A percentile compares a stretch with the other conserved stretches of the same genome.
These are phyloP conservation scores for Leptodontidium sp. DNA, from an alignment of 2,329 filamentous ascomycete genomes.

Conservation along the genomic window DNA sequence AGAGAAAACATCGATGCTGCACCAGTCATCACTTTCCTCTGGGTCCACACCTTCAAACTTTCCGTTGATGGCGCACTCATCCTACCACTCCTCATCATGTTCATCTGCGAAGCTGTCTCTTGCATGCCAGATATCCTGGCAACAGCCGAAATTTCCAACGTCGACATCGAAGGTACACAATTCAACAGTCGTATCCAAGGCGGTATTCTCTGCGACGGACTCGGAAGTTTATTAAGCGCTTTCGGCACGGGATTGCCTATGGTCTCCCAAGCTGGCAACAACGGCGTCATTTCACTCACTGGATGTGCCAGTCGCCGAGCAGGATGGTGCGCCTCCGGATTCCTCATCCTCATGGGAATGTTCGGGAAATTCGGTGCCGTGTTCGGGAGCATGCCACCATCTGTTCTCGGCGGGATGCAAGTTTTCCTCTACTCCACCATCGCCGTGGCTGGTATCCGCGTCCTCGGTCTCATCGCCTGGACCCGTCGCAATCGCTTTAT, in stretches of 20 bases:
- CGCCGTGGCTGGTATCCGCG: conserved; percentile 70
- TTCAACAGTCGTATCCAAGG: conserved; percentile 77
- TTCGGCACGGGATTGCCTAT: conserved; percentile 74
- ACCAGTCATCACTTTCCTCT: conserved; percentile 72
- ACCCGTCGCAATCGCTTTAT: conserved; percentile 73
- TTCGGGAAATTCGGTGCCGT: conserved; percentile 76
- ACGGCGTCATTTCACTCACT: conserved; percentile 73
- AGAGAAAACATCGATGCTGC: conserved; percentile 64
- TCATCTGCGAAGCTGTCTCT: conserved; percentile 74
- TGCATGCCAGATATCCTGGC: conserved; percentile 67
- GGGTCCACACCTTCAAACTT: conserved; percentile 74
- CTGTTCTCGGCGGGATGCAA: conserved; percentile 57
- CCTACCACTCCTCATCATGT: conserved; percentile 68
- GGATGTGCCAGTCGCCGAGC: conserved; percentile 74
- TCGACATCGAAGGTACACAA: conserved; percentile 66
- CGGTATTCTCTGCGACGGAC: conserved; percentile 70
- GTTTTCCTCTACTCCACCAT: conserved; percentile 75
- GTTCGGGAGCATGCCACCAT: conserved; percentile 68
- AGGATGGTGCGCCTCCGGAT: conserved; percentile 71
- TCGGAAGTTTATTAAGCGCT: conserved; percentile 69
- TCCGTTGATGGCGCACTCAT: conserved; percentile 72
- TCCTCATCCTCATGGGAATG: conserved; percentile 73
- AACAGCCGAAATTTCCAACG: conserved; percentile 53
- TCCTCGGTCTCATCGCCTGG: conserved; percentile 68
- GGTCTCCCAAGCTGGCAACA: conserved; percentile 74